Conservation (phyloP, 163 green algal species). For the Scenedesmus sp. region DNA sequence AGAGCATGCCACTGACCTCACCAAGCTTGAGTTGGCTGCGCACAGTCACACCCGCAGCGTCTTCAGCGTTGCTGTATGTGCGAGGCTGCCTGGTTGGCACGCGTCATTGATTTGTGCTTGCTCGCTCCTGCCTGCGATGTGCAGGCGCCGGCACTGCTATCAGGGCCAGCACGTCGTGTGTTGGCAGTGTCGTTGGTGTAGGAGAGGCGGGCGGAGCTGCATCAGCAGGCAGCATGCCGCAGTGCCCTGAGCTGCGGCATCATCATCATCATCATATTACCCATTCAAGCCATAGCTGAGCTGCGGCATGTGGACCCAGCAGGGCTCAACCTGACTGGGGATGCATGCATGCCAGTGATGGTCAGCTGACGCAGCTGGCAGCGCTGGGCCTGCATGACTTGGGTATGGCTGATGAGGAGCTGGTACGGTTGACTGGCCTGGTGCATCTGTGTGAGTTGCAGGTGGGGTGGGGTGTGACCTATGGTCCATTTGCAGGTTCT, state of each 20-base stretch:
- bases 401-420: background rate
- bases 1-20: background rate
- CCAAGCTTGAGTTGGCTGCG: background rate
- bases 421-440: background rate
- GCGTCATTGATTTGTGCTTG: background rate
- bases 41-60: too few species aligned
- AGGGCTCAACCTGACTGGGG: background rate
- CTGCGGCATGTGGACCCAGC: background rate
- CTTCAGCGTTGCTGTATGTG: background rate
- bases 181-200: background rate
- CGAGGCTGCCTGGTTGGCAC: background rate
- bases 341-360: background rate
- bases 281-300: too few species aligned
- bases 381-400: background rate
- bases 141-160: background rate
- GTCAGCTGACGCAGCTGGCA: background rate
- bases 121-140: background rate
- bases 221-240: background rate
- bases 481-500: background rate
- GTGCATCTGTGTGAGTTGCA: background rate
- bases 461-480: background rate
- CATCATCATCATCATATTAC: too few species aligned
- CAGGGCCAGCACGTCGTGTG: background rate
- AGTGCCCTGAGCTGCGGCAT: too few species aligned
- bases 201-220: background rate